Percentiles rank a stretch among this genome's conserved stretches.
These are phyloP conservation scores for Astragalus membranaceus DNA, from an alignment of 306 rosid species.

Conservation along the genomic window DNA sequence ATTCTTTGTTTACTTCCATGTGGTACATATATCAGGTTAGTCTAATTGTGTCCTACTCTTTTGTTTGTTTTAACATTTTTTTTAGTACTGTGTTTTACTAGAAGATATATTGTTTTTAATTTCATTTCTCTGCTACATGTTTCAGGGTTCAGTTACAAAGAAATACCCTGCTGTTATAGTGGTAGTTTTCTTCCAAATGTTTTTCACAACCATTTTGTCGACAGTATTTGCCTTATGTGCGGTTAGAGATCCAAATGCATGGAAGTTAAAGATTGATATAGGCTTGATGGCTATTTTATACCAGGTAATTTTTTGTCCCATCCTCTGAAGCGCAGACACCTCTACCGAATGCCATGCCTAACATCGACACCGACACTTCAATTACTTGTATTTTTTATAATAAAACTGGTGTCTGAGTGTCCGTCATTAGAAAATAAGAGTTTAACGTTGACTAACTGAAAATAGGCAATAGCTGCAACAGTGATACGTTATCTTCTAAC, in stretches of 20 bases:
- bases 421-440: too few relatives aligned
- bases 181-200: conserved; percentile 17
- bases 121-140: neutral
- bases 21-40: conserved; percentile 43
- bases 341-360: too few relatives aligned
- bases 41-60: neutral
- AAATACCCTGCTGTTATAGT: conserved; percentile 30
- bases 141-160: conserved; percentile 30
- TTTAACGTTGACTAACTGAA: neutral
- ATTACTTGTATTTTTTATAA: too few relatives aligned
- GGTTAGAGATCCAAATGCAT: conserved; percentile 30
- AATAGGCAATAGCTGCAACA: conserved; percentile 31
- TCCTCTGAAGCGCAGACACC: too few relatives aligned
- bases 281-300: conserved; percentile 31
- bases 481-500: conserved; percentile 3
- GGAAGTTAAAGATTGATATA: conserved; percentile 24
- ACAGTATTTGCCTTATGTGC: conserved; percentile 15
- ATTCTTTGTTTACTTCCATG: conserved; percentile 18
- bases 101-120: neutral
- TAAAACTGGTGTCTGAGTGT: too few relatives aligned
- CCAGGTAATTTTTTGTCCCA: too few relatives aligned
- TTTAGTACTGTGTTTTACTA: neutral
- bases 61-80: neutral
- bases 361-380: too few relatives aligned
- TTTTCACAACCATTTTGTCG: conserved; percentile 20